Evolutionary conservation across 345 rosid genomes (phyloP), one percentile per base, ranked within the genome.

Genomic region (Eucalyptus shirleyi): DNA sequence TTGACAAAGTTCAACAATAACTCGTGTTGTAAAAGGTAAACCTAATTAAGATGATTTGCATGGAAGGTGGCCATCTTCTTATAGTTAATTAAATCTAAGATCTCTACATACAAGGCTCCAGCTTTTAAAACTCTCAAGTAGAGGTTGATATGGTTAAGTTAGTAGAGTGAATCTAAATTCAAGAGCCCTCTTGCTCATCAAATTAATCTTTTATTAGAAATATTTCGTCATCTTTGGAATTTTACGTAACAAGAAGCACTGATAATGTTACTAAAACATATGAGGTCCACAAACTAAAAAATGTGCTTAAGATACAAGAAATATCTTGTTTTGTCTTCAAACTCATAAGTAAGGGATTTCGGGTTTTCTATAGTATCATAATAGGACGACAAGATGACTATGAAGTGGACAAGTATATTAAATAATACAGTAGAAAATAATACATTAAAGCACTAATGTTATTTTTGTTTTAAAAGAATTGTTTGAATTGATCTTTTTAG

Each of bases 401-500:
- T 34, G 7, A 0, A 32, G 2, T 3, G 1, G 42, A 18, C 1
- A 32, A 0, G 81, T 8, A 1, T 18, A 3, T 32, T 3, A 34
- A 65, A 1, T 2, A 34, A 34, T 7, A 8, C 0, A 69, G 1
- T 69, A 69, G 42, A 1, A 65, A 3, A 56, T 24, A 56, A 3
- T 24, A 30, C 11, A 56, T 1, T 56, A 56, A 56, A 6, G 30
- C 4, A 8, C 0, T 56, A 7, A 56, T 24, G 1, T 23, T 56
- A 56, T 56, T 56, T 56, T 23, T 56, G 2, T 23, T 23, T 21
- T 21, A 4, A 56, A 23, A 9, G 11, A 56, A 56, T 23, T 56
- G 62, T 56, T 56, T 56, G 30, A 9, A 10, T 56, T 4, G 1
- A 56, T 56, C 3, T 24, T 56, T 56, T 2, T 23, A 56, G 6